Evolutionary conservation across 2,329 filamentous ascomycete species (phyloP), one percentile per base, ranked within the genome.

Genomic region (Cryphonectria japonica): DNA sequence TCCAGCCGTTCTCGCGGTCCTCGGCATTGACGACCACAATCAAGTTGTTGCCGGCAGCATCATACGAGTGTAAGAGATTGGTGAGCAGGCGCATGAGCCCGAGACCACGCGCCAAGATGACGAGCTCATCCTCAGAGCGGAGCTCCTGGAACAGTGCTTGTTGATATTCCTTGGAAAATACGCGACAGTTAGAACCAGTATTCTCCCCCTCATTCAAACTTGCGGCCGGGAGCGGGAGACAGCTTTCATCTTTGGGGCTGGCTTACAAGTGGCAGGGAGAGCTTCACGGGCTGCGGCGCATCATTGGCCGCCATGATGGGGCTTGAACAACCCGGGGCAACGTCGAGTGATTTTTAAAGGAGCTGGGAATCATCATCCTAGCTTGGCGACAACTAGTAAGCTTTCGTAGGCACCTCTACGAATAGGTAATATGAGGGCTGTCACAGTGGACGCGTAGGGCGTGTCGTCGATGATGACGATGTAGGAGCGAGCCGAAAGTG

Each of bases 31-130:
- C 90, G 29, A 99, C 83, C 61, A 99, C 85, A 65, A 99, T 91
- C 69, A 99, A 85, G 78, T 97, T 98, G 82, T 96, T 97, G 19
- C 96, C 96, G 3, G 94, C 94, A 1, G 94, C 95, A 86, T 99
- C 96, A 82, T 98, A 98, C 29, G 95, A 95, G 82, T 99, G 96
- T 39, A 99, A 89, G 54, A 99, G 88, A 79, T 98, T 99, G n/a
- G 94, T 97, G 78, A 98, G 88, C 70, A 99, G 89, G 75, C 94
- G 93, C 80, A 98, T 89, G 62, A 98, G 90, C 76, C 96, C 96
- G 64, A 99, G 91, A 76, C 96, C 96, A 68, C 94, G 93, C 59
- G 95, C 96, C 69, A 98, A 88, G 69, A 99, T 87, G 77, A 98
- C 92, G 74, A 99, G 91, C 82, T 97, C 92, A 92, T 99, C 96